These are phyloP conservation scores for Penicillium polonicum DNA, from an alignment of 2,329 filamentous ascomycete genomes.

Conservation along the genomic window DNA sequence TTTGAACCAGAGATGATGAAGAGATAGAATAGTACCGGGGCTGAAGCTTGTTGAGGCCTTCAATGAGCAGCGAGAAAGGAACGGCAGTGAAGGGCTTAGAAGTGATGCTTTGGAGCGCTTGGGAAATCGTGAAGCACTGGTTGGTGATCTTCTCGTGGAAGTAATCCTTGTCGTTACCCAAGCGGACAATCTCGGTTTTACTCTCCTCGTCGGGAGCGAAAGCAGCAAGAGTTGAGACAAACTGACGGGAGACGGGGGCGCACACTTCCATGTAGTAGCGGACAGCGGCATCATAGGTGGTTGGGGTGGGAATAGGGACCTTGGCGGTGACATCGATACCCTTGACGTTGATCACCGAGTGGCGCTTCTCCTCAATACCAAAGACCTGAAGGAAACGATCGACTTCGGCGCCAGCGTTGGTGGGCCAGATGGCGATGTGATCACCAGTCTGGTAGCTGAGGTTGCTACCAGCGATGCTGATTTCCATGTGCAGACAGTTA, in stretches of 20 bases:
- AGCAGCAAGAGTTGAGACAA: constrained; percentile 78
- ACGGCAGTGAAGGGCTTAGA: constrained; percentile 77
- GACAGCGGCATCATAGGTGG: constrained; percentile 88
- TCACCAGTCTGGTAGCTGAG: constrained; percentile 94
- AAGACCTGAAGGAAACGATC: constrained; percentile 82
- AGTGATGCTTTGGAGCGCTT: constrained; percentile 72
- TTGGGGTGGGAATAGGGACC: constrained; percentile 95
- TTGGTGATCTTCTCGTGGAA: constrained; percentile 83
- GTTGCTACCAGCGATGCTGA: constrained; percentile 86
- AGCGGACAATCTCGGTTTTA: constrained; percentile 83
- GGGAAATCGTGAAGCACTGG: constrained; percentile 84
- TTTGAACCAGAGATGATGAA: constrained; percentile 90
- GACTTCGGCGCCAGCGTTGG: constrained; percentile 87
- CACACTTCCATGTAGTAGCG: constrained; percentile 98
- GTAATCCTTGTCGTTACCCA: constrained; percentile 91
- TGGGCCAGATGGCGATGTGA: constrained; percentile 96
- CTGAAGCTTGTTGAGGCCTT: constrained; percentile 91
- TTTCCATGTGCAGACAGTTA: constrained; percentile 95
- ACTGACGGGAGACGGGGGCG: constrained; percentile 93
- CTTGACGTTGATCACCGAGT: constrained; percentile 84
- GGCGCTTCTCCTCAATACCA: constrained; percentile 71
- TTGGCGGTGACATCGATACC: constrained; percentile 92
- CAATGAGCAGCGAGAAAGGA: constrained; percentile 92
- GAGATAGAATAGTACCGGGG: constrained; percentile 99
- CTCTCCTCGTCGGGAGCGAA: constrained; percentile 82